These are phyloP conservation scores for Macrolepiota dolichaula DNA, from an alignment of 768 basidiomycete species.

Conservation along the genomic window DNA sequence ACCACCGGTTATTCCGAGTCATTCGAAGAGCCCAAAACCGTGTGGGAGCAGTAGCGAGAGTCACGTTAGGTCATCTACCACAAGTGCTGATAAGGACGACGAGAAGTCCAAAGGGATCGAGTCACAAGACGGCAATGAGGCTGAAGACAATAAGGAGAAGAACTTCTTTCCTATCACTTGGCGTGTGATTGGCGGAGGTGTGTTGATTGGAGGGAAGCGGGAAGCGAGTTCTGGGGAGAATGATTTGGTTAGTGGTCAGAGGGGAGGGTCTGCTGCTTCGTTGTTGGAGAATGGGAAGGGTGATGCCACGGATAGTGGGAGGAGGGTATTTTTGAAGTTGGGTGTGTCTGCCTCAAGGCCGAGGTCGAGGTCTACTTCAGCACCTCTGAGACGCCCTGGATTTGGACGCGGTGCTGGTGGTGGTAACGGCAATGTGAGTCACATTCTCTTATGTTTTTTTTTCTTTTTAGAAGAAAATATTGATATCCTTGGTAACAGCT, in stretches of 20 bases:
- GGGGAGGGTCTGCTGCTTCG: background rate
- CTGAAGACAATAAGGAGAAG: conserved; percentile 36
- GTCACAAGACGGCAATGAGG: conserved; percentile 8
- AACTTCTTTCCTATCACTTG: conserved; percentile 66
- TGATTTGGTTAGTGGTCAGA: background rate
- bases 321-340: background rate
- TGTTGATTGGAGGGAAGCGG: conserved; percentile 48
- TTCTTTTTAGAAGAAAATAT: background rate
- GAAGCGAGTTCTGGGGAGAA: background rate
- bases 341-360: background rate
- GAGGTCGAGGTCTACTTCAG: conserved; percentile 15
- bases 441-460: background rate
- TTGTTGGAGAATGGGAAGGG: background rate
- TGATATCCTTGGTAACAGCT: conserved; percentile 19
- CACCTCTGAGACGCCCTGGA: conserved; percentile 1
- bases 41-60: background rate
- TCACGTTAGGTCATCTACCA: background rate
- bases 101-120: background rate
- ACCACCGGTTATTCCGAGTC: conserved; percentile 11
- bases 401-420: background rate
- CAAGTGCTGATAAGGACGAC: background rate
- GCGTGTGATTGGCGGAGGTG: conserved; percentile 78
- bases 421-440: conserved; percentile 23
- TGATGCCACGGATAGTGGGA: background rate
- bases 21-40: background rate